phyloP scores from a whole-genome alignment of 2,329 filamentous ascomycete species.

The Monosporascus sp. region DNA sequence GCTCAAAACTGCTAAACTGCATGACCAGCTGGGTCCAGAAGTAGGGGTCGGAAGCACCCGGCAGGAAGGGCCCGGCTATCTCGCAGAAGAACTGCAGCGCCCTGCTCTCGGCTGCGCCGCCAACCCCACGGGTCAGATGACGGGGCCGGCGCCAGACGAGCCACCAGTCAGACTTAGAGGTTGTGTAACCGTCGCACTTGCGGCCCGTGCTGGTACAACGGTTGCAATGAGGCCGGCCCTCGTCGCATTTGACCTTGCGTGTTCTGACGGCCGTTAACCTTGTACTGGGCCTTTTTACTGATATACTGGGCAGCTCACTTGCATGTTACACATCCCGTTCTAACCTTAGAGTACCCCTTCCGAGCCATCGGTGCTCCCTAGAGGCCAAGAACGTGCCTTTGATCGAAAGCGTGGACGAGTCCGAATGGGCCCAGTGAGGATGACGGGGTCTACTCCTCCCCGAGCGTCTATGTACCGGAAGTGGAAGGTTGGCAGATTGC shows the following conservation, averaged over 20 bases:
- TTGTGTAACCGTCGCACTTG: slow-evolving; percentile 26
- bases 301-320: background rate
- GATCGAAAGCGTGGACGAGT: background rate
- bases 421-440: background rate
- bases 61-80: slow-evolving; percentile 29
- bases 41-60: slow-evolving; percentile 30
- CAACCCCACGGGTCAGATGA: slow-evolving; percentile 17
- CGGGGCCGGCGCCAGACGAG: slow-evolving; percentile 33
- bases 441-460: background rate
- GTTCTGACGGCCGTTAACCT: background rate
- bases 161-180: slow-evolving; percentile 5
- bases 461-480: no score
- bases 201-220: slow-evolving; percentile 23
- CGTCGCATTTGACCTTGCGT: slow-evolving; percentile 24
- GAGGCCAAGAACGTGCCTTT: no score
- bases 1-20: slow-evolving; percentile 31
- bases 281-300: no score
- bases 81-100: slow-evolving; percentile 32
- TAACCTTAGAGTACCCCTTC: background rate
- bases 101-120: slow-evolving; percentile 24
- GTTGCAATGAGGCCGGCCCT: slow-evolving; percentile 18
- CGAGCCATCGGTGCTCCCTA: background rate
- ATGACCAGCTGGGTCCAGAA: slow-evolving; percentile 37
- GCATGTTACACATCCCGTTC: background rate
- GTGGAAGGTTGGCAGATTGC: no score